Evolutionary conservation across 23 red algal species (phyloP), one percentile per base, ranked within the genome.

Genomic region (Gracilaria vermiculophylla): DNA sequence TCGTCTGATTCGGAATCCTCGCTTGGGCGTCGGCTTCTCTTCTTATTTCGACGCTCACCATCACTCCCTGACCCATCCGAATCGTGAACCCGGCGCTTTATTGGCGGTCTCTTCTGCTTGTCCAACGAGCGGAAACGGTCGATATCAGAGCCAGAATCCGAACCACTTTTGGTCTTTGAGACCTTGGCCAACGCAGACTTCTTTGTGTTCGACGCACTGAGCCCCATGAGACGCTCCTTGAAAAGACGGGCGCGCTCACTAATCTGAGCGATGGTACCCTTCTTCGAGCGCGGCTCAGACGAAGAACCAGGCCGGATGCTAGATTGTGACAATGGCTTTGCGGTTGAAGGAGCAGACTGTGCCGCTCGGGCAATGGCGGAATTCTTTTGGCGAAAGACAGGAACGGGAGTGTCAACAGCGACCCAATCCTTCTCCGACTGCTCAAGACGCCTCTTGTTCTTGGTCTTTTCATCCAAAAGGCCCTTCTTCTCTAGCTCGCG

Each of bases 391-490:
- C 36, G 67, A 24, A 42, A 48, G 67, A 73, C 47, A 14, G 67
- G 67, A 29, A 79, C 49, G 3, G 84, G 84, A 31, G 53, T 78
- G 69, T 88, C 84, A 41, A 88, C 84, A 1, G 72, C 66, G 23
- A 77, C 69, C 66, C 69, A 88, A 23, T 66, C 69, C 48, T 76
- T 55, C n/a, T 88, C 69, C 21, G 84, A 57, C 3, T 47, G 49
- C 13, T 55, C 51, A 28, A 54, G 35, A 41, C 84, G 44, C 52
- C 84, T 50, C 50, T 44, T 53, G 31, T 88, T 77, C 48, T 37
- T 15, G 19, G 66, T 69, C 48, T 62, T 77, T 44, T 88, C 53
- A 34, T 64, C 28, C 21, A 58, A 42, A 9, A 55, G 34, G 16
- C 41, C 61, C 29, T 71, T 69, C 17, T 48, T 42, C 69, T 88